Percentiles rank a stretch among this genome's conserved stretches.
Conservation (phyloP, 768 basidiomycete genomes). For the Mycena chlorophos region DNA sequence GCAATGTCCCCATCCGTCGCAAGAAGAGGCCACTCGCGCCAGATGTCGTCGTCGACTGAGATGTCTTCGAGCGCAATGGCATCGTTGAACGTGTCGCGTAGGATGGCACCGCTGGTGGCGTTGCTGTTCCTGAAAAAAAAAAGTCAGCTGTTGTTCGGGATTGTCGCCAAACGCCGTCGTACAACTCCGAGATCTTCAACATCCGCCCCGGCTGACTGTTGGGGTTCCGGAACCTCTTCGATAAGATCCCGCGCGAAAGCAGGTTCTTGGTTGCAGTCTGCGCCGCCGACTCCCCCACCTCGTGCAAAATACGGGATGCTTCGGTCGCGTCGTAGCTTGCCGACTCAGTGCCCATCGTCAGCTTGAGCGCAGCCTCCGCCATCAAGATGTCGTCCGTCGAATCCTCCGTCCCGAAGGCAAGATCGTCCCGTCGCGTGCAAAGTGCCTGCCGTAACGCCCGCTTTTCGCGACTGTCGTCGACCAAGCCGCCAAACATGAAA, state of each 20-base stretch:
- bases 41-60: slow-evolving; percentile 48
- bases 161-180: slow-evolving; percentile 11
- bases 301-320: slow-evolving; percentile 58
- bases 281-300: slow-evolving; percentile 56
- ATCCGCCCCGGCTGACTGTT: slow-evolving; percentile 69
- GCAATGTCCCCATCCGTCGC: slow-evolving; percentile 82
- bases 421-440: slow-evolving; percentile 42
- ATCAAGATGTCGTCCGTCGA: slow-evolving; percentile 46
- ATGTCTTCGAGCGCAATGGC: slow-evolving; percentile 64
- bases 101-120: slow-evolving; percentile 62
- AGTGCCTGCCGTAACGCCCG: slow-evolving; percentile 60
- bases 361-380: slow-evolving; percentile 76
- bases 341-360: slow-evolving; percentile 72
- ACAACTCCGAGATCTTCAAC: slow-evolving; percentile 76
- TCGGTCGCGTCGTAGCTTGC: slow-evolving; percentile 65
- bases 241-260: slow-evolving; percentile 62
- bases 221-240: slow-evolving; percentile 63
- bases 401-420: slow-evolving; percentile 31
- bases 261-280: slow-evolving; percentile 59
- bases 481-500: slow-evolving; percentile 69
- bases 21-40: slow-evolving; percentile 78
- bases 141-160: not conserved
- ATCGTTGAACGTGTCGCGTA: slow-evolving; percentile 69
- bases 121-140: slow-evolving; percentile 57
- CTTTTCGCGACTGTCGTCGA: slow-evolving; percentile 78